These are phyloP conservation scores for Saccharomyces hybrid DNA, from an alignment of 1,139 yeast genomes.

Conservation along the genomic window DNA sequence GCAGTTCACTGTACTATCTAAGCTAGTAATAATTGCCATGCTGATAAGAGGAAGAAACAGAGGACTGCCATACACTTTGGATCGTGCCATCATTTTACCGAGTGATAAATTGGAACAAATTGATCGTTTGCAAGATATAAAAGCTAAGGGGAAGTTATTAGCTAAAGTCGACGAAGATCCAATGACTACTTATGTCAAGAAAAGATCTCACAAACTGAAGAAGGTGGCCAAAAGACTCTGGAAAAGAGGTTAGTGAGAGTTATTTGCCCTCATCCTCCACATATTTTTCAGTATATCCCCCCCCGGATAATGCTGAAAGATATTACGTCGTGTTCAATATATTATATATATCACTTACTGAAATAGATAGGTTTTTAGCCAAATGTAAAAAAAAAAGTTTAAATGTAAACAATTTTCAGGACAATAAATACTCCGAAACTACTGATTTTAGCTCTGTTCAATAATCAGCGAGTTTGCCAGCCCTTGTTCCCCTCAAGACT, in stretches of 20 bases:
- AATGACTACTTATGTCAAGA: slow-evolving; percentile 14
- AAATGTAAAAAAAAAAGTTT: no score
- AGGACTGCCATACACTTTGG: slow-evolving; percentile 87
- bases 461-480: no score
- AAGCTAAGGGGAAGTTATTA: slow-evolving; percentile 6
- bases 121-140: slow-evolving; percentile 55
- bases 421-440: no score
- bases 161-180: slow-evolving; percentile 11
- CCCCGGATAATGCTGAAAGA: no score
- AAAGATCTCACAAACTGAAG: slow-evolving; percentile 3
- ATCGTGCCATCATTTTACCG: slow-evolving; percentile 86
- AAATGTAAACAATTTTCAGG: no score
- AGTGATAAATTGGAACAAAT: slow-evolving; percentile 56
- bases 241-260: not conserved
- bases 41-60: slow-evolving; percentile 93
- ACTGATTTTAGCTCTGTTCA: not conserved
- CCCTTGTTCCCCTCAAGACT: no score
- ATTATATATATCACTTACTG: no score
- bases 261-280: no score
- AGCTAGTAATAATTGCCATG: slow-evolving; percentile 77
- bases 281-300: no score
- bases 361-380: no score
- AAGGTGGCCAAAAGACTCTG: not conserved
- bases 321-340: no score
- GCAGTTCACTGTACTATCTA: slow-evolving; percentile 63